Percentiles rank a stretch among this genome's conserved stretches.
Conservation (phyloP, 352 stramenopile species). For the Pythium volutum region DNA sequence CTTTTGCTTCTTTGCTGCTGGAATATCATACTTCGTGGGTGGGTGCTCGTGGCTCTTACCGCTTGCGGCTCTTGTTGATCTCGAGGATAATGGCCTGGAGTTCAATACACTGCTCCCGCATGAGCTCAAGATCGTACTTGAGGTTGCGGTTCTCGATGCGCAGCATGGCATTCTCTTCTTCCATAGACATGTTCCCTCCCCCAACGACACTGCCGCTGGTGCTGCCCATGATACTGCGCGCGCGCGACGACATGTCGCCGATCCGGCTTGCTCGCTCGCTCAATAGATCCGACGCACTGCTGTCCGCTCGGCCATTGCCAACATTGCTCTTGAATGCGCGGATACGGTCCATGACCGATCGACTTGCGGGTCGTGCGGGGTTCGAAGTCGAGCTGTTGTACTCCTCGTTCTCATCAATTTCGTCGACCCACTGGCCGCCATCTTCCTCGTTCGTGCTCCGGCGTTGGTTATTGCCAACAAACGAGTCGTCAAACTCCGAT, state of each 20-base stretch:
- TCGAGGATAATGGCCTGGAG: slow-evolving; percentile 86
- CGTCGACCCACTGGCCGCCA: slow-evolving; percentile 33
- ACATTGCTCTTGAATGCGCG: slow-evolving; percentile 54
- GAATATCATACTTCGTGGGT: slow-evolving; percentile 29
- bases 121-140: slow-evolving; percentile 86
- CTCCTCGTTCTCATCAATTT: slow-evolving; percentile 31
- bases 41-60: slow-evolving; percentile 52
- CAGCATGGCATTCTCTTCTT: slow-evolving; percentile 86
- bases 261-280: slow-evolving; percentile 48
- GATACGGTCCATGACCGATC: slow-evolving; percentile 61
- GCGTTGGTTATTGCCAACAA: slow-evolving; percentile 33
- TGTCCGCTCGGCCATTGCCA: slow-evolving; percentile 21
- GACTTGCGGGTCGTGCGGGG: slow-evolving; percentile 16
- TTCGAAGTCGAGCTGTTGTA: slow-evolving; percentile 15
- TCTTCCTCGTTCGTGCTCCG: slow-evolving; percentile 24
- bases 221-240: slow-evolving; percentile 68
- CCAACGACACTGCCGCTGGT: slow-evolving; percentile 52
- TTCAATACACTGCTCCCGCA: slow-evolving; percentile 88
- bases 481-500: slow-evolving; percentile 41
- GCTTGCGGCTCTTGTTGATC: slow-evolving; percentile 89
- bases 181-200: slow-evolving; percentile 66
- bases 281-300: slow-evolving; percentile 19
- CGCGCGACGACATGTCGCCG: slow-evolving; percentile 65
- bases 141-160: slow-evolving; percentile 87
- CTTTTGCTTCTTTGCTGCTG: slow-evolving; percentile 3